Conservation (phyloP, 2,329 filamentous ascomycete genomes). For the Fusarium xylarioides region DNA sequence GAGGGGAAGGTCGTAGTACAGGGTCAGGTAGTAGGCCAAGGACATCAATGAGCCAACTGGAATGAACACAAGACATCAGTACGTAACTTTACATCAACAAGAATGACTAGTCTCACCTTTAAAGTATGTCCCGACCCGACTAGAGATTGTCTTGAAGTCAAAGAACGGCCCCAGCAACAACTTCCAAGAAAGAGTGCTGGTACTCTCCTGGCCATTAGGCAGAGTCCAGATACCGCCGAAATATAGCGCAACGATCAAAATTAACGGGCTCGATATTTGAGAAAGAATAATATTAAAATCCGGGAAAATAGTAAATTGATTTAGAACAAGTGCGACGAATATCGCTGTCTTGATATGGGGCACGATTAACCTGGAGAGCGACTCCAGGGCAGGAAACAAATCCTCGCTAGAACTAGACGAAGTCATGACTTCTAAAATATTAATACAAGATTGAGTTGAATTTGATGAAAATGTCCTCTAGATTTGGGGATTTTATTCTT, state of each 20-base stretch:
- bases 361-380: constrained; percentile 10
- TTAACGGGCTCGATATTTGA: constrained; percentile 1
- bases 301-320: constrained; percentile 13
- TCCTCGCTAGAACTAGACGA: constrained; percentile 18
- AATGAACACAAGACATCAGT: background rate
- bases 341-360: constrained; percentile 23
- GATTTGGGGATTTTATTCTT: background rate
- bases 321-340: constrained; percentile 12
- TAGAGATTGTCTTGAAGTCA: constrained; percentile 8
- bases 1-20: constrained; percentile 17
- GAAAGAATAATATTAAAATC: background rate
- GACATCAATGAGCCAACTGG: constrained; percentile 14
- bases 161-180: constrained; percentile 2
- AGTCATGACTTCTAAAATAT: constrained; percentile 11
- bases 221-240: constrained; percentile 13
- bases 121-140: constrained; percentile 10
- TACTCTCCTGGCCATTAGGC: background rate
- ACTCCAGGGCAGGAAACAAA: constrained; percentile 24
- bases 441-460: background rate
- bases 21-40: constrained; percentile 6
- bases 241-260: constrained; percentile 7
- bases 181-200: background rate
- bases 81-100: accelerated
- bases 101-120: background rate
- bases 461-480: too few species aligned